Base-by-base conservation (phyloP, 2,329 filamentous ascomycete genomes). In the Curvularia verruculosa region DNA sequence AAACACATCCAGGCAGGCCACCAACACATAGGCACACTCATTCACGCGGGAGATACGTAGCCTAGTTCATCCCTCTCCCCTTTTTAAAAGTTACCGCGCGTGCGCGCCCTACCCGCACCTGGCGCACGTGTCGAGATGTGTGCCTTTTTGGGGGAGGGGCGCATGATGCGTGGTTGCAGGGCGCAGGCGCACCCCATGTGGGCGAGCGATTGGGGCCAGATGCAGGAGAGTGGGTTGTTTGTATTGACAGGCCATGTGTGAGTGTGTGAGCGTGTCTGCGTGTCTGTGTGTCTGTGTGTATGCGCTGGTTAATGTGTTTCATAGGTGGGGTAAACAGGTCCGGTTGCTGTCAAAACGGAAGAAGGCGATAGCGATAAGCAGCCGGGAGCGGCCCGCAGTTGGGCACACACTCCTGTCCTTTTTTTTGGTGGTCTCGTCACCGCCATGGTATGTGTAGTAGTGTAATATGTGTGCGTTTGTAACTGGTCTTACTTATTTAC, bases 331-430 rank as follows among this genome's bases (percentile, higher is more conserved):
- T 41, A 23, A 15, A 29, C 24, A 26, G 24, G 19, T 34, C 10
- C 4, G 31, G 31, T n/a, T n/a, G 41, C 41, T 44, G 23, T 26
- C 41, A 26, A 28, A 26, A 44, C 41, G 41, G 23, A 28, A 44
- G 41, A 45, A 18, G 10, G 5, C 43, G 44, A 45, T 29, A 37
- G 43, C 49, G 36, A 48, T n/a, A 41, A 45, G 55, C 54, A 62
- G 26, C 52, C 63, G 64, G 66, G 19, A 54, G 62, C 64, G 66
- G 64, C 60, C 66, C 66, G 54, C 50, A 23, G 59, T 64, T 52
- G 61, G 56, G 54, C 60, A 29, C 26, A 29, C 26, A 29, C 26
- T 29, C 5, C 52, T 48, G 29, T 18, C n/a, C 49, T 44, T n/a
- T 36, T 49, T 7, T 31, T 19, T 50, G 37, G 26, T n/a, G n/a